Percentiles rank a stretch among this genome's conserved stretches.
phyloP scores from a whole-genome alignment of 1,284 basidiomycete genomes.

The Cutaneotrichosporon dermatis region DNA sequence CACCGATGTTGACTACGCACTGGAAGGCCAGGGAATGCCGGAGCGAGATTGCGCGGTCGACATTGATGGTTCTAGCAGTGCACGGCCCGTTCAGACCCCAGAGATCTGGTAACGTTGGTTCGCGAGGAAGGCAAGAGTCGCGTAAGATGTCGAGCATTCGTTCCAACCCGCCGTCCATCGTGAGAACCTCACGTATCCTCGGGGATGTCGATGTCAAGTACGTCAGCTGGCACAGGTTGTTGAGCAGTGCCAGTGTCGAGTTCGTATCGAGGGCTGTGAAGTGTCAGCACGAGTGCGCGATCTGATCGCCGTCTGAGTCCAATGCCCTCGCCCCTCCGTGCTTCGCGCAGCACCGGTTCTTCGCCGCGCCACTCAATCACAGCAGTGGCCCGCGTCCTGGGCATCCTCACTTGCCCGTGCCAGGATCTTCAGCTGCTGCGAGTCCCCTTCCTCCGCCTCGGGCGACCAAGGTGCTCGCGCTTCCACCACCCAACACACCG shows the following conservation, averaged over 20 bases:
- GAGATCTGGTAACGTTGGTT: constrained; percentile 41
- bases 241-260: constrained; percentile 85
- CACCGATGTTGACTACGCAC: constrained; percentile 95
- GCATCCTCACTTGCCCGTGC: too few species aligned
- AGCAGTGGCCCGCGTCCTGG: too few species aligned
- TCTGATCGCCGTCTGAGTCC: background rate
- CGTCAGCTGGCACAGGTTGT: constrained; percentile 92
- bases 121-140: constrained; percentile 59
- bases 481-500: too few species aligned
- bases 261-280: constrained; percentile 83
- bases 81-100: constrained; percentile 49
- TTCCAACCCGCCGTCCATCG: constrained; percentile 93
- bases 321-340: background rate
- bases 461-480: too few species aligned
- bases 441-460: background rate
- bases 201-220: constrained; percentile 97
- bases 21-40: constrained; percentile 91
- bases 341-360: too few species aligned
- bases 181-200: constrained; percentile 96
- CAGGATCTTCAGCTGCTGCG: too few species aligned
- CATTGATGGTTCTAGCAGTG: constrained; percentile 50
- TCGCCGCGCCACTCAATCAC: too few species aligned
- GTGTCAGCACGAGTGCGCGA: background rate
- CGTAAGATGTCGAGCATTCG: constrained; percentile 89
- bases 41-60: constrained; percentile 78